Percentiles rank a stretch among this genome's conserved stretches.
Evolutionary conservation across 1,284 basidiomycete species (phyloP).

Genomic region (Cerrena zonata): DNA sequence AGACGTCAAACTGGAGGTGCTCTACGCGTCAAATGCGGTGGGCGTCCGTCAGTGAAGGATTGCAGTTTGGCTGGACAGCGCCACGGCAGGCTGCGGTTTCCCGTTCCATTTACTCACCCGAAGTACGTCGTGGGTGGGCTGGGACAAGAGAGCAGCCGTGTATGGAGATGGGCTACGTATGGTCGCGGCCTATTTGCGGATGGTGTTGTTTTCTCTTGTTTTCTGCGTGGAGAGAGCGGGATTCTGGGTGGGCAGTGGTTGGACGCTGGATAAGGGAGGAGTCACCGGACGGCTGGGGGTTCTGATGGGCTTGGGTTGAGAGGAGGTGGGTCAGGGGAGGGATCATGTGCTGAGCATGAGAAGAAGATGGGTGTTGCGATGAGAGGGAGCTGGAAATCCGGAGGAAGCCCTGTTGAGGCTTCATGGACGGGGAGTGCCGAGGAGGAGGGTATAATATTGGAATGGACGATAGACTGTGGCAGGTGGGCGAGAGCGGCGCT

Average conservation of each 20-base stretch:
- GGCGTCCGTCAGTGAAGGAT: neutral
- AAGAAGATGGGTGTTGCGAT: neutral
- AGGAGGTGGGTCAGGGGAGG: neutral
- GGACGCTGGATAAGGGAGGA: neutral
- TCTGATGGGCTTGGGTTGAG: neutral
- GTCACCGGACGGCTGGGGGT: neutral
- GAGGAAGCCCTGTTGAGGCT: neutral
- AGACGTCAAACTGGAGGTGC: neutral
- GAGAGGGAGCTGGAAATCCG: neutral
- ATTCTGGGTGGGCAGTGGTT: neutral
- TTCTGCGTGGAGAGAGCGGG: neutral
- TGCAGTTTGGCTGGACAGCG: neutral
- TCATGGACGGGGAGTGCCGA: neutral
- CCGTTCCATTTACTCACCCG: conserved; percentile 1
- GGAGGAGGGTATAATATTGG: neutral
- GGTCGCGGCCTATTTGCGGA: neutral
- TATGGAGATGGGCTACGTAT: neutral
- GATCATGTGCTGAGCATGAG: neutral
- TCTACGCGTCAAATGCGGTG: neutral
- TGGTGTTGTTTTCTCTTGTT: neutral
- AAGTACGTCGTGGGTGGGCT: neutral
- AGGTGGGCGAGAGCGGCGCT: too few relatives aligned
- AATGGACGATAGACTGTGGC: too few relatives aligned
- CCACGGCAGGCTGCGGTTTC: neutral
- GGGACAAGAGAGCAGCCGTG: neutral